phyloP scores from a whole-genome alignment of 495 filamentous ascomycete genomes.

The Annulohypoxylon bovei region DNA sequence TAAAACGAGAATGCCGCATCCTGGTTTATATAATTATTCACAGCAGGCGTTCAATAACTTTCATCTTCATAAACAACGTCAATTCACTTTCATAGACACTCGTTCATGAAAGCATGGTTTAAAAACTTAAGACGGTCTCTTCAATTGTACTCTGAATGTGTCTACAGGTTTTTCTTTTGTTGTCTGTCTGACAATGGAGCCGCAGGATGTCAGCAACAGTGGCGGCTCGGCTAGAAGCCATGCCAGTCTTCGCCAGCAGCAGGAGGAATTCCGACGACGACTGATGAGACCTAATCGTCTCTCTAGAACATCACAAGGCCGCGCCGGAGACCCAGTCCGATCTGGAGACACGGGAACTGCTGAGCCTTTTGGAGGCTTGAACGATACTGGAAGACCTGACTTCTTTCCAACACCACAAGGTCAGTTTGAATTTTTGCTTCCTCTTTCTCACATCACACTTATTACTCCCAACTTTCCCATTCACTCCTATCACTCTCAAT shows the following conservation, averaged over 20 bases:
- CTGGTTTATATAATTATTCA: not conserved
- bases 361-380: constrained; percentile 6
- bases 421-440: constrained; percentile 14
- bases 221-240: constrained; percentile 20
- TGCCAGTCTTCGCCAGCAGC: constrained; percentile 40
- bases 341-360: constrained; percentile 2
- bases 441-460: not conserved
- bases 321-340: constrained; percentile 10
- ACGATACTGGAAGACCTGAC: constrained; percentile 10
- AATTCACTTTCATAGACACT: not conserved
- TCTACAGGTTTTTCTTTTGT: not conserved
- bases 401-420: constrained; percentile 35
- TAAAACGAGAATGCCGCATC: constrained; percentile 15
- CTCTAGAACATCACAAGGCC: constrained; percentile 9
- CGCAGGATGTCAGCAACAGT: constrained; percentile 21
- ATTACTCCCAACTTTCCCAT: not conserved
- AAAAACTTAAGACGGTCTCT: not conserved
- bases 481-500: not conserved
- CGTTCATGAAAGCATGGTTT: not conserved
- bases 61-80: not conserved
- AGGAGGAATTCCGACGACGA: constrained; percentile 42
- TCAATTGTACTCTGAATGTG: not conserved
- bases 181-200: constrained; percentile 28
- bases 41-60: not conserved
- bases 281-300: constrained; percentile 29